Evolutionary conservation across 2,329 filamentous ascomycete species (phyloP).

Genomic region (Allantophomopsis cytisporea): DNA sequence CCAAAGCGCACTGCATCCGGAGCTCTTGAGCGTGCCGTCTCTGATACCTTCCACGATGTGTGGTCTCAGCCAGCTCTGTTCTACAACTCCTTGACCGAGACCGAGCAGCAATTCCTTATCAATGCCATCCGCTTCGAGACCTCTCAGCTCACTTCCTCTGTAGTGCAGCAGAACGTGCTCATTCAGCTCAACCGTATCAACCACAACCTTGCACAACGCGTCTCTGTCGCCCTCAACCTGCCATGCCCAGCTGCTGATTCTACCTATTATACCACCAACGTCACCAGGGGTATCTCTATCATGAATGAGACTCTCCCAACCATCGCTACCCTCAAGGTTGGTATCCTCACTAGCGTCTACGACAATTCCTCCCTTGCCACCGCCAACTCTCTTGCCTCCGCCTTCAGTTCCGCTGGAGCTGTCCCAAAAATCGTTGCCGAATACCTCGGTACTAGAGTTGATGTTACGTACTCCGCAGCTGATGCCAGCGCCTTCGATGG

Average conservation of each 20-base stretch:
- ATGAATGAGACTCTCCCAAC: conserved; percentile 42
- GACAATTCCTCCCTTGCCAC: conserved; percentile 29
- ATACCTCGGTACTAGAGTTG: conserved; percentile 34
- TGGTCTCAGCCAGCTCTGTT: conserved; percentile 63
- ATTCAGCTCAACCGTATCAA: conserved; percentile 54
- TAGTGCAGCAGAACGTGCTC: conserved; percentile 52
- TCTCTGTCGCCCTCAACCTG: conserved; percentile 41
- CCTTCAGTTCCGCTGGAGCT: conserved; percentile 35
- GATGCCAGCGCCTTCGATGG: conserved; percentile 50
- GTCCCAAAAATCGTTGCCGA: conserved; percentile 49
- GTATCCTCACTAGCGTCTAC: conserved; percentile 38
- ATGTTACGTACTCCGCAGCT: conserved; percentile 50
- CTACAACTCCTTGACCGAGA: conserved; percentile 54
- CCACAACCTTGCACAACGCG: conserved; percentile 52
- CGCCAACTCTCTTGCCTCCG: conserved; percentile 32
- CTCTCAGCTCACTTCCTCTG: conserved; percentile 38
- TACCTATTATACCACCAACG: conserved; percentile 58
- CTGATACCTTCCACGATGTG: conserved; percentile 53
- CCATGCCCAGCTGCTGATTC: conserved; percentile 42
- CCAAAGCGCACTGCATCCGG: conserved; percentile 40
- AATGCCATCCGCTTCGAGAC: conserved; percentile 63
- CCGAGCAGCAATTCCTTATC: conserved; percentile 58
- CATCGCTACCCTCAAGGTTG: conserved; percentile 50
- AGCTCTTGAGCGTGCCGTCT: conserved; percentile 40
- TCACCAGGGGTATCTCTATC: conserved; percentile 44